These are phyloP conservation scores for Leccinellum rugosiceps DNA, from an alignment of 768 basidiomycete genomes.

Conservation along the genomic window DNA sequence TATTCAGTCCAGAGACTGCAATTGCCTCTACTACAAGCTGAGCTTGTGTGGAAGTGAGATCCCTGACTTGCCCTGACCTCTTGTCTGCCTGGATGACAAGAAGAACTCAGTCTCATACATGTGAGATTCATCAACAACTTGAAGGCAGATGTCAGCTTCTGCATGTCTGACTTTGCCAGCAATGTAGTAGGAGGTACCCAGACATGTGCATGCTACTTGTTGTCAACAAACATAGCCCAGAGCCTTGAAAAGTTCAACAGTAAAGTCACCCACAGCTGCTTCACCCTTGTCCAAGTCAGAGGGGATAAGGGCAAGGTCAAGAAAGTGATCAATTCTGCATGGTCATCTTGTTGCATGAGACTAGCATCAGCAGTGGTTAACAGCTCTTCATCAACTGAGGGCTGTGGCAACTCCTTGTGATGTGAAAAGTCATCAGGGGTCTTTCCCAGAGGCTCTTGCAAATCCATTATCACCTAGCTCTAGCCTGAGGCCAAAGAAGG, in stretches of 20 bases:
- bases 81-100: neutral
- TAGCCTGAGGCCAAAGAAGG: neutral
- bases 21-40: neutral
- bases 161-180: neutral
- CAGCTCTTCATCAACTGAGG: neutral
- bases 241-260: neutral
- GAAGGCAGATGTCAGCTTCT: neutral
- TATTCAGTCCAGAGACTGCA: neutral
- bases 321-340: neutral
- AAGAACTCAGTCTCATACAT: no score
- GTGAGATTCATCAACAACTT: no score
- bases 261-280: neutral
- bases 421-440: neutral
- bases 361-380: neutral
- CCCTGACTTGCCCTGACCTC: no score
- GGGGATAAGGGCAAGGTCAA: neutral
- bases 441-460: neutral
- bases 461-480: neutral
- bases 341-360: neutral
- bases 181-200: neutral
- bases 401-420: neutral
- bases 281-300: neutral
- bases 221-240: neutral
- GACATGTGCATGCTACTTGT: neutral
- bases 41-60: no score